Percentiles rank a stretch among this genome's conserved stretches.
Conservation (phyloP, 2,329 filamentous ascomycete genomes). For the Hypoxylon sp. region DNA sequence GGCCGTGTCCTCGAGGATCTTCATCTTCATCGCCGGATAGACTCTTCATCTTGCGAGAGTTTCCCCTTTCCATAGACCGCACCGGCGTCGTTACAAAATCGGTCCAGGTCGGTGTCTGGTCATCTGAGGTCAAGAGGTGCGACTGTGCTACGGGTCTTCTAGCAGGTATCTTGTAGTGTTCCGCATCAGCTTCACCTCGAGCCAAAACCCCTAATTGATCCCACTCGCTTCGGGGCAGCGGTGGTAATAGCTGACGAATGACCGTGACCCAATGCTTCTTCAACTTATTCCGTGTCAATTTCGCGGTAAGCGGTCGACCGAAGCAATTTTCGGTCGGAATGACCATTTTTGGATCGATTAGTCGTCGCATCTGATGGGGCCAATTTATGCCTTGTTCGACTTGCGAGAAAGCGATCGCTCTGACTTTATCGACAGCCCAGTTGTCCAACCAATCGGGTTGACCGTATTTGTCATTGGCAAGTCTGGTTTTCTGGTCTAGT, state of each 20-base stretch:
- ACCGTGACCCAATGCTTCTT: conserved; percentile 58
- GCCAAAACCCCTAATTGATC: conserved; percentile 59
- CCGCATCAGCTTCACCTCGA: conserved; percentile 49
- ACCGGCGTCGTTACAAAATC: conserved; percentile 52
- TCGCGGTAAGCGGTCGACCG: conserved; percentile 55
- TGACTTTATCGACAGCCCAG: conserved; percentile 59
- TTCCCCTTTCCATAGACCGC: conserved; percentile 50
- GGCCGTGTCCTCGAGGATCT: conserved; percentile 48
- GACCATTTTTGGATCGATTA: conserved; percentile 46
- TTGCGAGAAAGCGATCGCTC: conserved; percentile 54
- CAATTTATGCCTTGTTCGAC: conserved; percentile 42
- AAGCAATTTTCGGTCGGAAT: conserved; percentile 59
- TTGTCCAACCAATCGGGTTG: conserved; percentile 55
- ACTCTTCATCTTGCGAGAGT: conserved; percentile 47
- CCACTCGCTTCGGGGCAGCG: conserved; percentile 64
- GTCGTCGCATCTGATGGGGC: conserved; percentile 43
- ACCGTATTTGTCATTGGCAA: conserved; percentile 3
- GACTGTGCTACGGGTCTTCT: conserved; percentile 47
- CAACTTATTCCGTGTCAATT: conserved; percentile 53
- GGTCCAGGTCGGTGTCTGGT: conserved; percentile 55
- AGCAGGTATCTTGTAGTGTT: conserved; percentile 51
- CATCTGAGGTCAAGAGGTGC: not conserved
- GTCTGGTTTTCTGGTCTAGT: conserved; percentile 46
- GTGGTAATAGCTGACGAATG: conserved; percentile 61
- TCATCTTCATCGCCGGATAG: conserved; percentile 50